Evolutionary conservation across 495 filamentous ascomycete genomes (phyloP).

Genomic region (Trichoderma asperelloides): DNA sequence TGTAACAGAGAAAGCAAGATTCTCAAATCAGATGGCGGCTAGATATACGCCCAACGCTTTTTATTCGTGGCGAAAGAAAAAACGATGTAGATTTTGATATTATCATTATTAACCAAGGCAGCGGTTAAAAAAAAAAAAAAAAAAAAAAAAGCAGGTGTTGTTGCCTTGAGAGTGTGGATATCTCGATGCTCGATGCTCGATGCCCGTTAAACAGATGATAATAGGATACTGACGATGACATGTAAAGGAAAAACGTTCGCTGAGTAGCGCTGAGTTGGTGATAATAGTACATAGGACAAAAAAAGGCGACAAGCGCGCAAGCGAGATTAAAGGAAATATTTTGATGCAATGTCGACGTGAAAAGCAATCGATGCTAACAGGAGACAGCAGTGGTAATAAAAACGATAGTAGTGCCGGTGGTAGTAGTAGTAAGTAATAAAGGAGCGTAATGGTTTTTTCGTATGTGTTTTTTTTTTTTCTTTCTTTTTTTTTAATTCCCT

Average conservation of each 20-base stretch:
- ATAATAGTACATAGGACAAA: slow-evolving; percentile 1
- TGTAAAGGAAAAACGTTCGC: neutral
- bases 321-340: neutral
- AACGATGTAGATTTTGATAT: neutral
- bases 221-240: neutral
- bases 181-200: neutral
- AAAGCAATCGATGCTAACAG: neutral
- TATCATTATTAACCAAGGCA: neutral
- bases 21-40: neutral
- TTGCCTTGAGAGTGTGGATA: neutral
- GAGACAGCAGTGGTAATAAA: neutral
- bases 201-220: neutral
- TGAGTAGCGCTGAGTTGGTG: neutral
- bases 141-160: neutral
- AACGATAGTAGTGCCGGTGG: neutral
- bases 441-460: neutral
- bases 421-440: neutral
- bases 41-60: neutral
- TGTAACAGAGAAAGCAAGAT: neutral
- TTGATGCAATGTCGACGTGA: neutral
- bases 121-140: neutral
- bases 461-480: neutral
- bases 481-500: neutral
- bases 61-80: neutral
- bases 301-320: neutral